Evolutionary conservation across 2,329 filamentous ascomycete species (phyloP).

Genomic region (Neonectria sp.): DNA sequence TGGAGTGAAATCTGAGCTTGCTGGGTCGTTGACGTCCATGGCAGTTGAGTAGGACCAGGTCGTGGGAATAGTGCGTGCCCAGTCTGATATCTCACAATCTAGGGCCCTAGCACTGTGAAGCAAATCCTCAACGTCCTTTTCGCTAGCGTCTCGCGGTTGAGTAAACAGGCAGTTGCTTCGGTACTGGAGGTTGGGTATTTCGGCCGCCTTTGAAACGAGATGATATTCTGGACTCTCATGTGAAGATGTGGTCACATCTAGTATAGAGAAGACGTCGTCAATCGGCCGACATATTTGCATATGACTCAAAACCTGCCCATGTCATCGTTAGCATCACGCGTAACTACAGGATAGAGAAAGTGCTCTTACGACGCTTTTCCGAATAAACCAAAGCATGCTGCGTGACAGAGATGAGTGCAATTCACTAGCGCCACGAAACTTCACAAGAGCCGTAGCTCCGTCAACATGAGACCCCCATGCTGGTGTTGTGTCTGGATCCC

Average conservation of each 20-base stretch:
- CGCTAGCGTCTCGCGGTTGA: background rate
- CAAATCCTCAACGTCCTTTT: background rate
- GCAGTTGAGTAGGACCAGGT: conserved; percentile 12
- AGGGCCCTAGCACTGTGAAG: background rate
- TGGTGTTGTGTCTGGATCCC: conserved; percentile 6
- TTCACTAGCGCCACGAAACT: background rate
- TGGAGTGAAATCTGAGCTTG: conserved; percentile 12
- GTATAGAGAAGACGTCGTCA: conserved; percentile 1
- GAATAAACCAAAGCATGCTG: conserved; percentile 27
- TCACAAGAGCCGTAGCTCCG: conserved; percentile 19
- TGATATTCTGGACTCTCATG: conserved; percentile 6
- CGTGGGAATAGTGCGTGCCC: background rate
- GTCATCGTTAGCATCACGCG: background rate
- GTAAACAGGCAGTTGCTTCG: background rate
- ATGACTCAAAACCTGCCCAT: conserved; percentile 13
- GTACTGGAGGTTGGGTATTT: conserved; percentile 15
- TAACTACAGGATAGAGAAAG: background rate
- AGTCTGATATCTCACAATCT: conserved; percentile 3
- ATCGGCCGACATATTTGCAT: conserved; percentile 11
- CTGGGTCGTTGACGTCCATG: background rate
- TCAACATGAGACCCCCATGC: conserved; percentile 25
- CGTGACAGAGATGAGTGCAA: conserved; percentile 16
- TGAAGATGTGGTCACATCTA: background rate
- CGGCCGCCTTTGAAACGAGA: background rate
- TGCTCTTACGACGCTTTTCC: conserved; percentile 28